A percentile compares a stretch with the other conserved stretches of the same genome.
Evolutionary conservation across 164 flowering plant species (phyloP).

Genomic region (Umbellularia californica): DNA sequence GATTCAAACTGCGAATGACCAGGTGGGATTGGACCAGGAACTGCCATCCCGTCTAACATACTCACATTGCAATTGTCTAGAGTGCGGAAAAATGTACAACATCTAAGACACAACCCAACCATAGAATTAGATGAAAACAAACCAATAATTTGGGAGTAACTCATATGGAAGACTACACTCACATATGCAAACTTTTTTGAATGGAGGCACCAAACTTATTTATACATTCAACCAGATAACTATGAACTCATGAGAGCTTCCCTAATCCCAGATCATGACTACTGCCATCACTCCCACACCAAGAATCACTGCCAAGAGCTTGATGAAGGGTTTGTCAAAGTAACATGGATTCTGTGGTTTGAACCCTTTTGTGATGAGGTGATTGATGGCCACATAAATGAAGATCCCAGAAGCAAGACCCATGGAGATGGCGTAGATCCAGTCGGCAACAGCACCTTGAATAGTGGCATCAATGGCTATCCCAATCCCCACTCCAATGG

Average conservation of each 20-base stretch:
- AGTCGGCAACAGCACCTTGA: constrained; percentile 59
- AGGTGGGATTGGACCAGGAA: too few relatives aligned
- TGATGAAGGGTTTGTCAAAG: constrained; percentile 55
- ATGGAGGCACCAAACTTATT: too few relatives aligned
- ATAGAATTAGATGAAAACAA: too few relatives aligned
- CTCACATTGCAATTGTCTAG: too few relatives aligned
- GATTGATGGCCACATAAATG: constrained; percentile 79
- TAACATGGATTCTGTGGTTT: constrained; percentile 35
- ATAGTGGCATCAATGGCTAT: constrained; percentile 69
- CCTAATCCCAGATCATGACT: constrained; percentile 81
- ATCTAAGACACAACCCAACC: too few relatives aligned
- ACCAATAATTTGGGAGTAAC: too few relatives aligned
- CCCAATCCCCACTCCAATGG: constrained; percentile 79
- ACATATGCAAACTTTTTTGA: too few relatives aligned
- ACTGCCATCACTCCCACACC: constrained; percentile 73
- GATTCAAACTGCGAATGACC: too few relatives aligned
- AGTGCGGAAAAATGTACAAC: too few relatives aligned
- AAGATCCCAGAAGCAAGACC: constrained; percentile 79
- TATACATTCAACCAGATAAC: too few relatives aligned
- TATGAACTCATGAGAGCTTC: not conserved
- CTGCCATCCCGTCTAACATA: too few relatives aligned
- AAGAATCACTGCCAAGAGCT: constrained; percentile 54
- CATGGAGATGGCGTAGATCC: constrained; percentile 80
- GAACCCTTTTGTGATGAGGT: constrained; percentile 69
- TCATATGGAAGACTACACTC: too few relatives aligned